Evolutionary conservation across 345 rosid species (phyloP).

Genomic region (Populus davidiana): DNA sequence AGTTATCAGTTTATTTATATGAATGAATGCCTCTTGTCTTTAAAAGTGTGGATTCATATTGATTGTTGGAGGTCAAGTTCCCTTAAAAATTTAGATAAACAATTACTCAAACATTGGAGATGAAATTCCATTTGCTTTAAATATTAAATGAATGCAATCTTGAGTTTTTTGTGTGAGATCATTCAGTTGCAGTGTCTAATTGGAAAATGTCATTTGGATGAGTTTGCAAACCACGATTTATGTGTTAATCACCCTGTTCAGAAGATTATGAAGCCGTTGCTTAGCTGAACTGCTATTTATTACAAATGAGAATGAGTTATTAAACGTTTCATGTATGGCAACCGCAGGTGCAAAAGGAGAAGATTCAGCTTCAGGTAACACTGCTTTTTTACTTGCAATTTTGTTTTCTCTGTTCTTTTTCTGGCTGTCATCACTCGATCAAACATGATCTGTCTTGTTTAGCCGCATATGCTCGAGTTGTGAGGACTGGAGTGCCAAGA

Average conservation of each 20-base stretch:
- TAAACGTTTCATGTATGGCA: conserved; percentile 10
- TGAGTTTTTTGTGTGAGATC: neutral
- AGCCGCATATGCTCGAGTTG: conserved; percentile 57
- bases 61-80: neutral
- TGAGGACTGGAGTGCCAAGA: conserved; percentile 63
- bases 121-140: neutral
- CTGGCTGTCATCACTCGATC: neutral
- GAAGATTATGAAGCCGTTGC: conserved; percentile 1
- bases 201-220: conserved; percentile 1
- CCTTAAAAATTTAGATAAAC: neutral
- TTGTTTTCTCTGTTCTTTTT: neutral
- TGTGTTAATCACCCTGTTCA: conserved; percentile 6
- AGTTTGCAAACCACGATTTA: conserved; percentile 44
- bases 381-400: neutral
- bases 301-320: conserved; percentile 1
- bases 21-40: neutral
- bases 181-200: conserved; percentile 12
- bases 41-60: neutral
- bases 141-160: neutral
- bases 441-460: conserved; percentile 11
- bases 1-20: neutral
- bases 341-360: conserved; percentile 48
- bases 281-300: neutral
- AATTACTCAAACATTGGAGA: neutral
- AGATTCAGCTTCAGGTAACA: conserved; percentile 42